Base-by-base conservation (phyloP, 2,329 filamentous ascomycete species). In the Pseudogymnoascus sp. region DNA sequence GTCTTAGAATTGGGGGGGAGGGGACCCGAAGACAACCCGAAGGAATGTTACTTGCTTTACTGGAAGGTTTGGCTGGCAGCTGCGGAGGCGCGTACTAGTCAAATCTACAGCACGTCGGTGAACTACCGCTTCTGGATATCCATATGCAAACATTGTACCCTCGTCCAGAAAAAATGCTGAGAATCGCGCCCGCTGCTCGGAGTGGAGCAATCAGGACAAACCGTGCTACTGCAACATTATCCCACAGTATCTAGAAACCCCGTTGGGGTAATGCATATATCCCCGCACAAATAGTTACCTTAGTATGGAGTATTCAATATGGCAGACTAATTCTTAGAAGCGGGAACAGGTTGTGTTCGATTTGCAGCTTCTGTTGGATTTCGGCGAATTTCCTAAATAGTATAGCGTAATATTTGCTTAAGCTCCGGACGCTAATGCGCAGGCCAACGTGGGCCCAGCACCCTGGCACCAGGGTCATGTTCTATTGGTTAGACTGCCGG, bases 381-480 rank as follows among this genome's bases (percentile, higher is more conserved):
- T 27, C 48, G 48, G 48, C 48, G 48, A 55, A 55, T 55, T 33
- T 55, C 48, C 48, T 55, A 55, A 31, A 33, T 12, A 17, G 48
- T 12, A 17, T 55, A 55, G 48, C 29, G 2, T 17, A 33, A 17
- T 55, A 12, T 55, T 55, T 55, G 17, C 27, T 55, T 17, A 12
- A 55, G 48, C 48, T 15, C n/a, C 27, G n/a, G 48, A 33, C 48
- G n/a, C 48, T 55, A 51, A 31, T 31, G 27, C n/a, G n/a, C 27
- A 33, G 48, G 5, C 17, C 48, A 55, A 12, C 4, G 48, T 17
- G n/a, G 48, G 29, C n/a, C 15, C n/a, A 1, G 15, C 15, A 33
- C 29, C 27, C 48, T 17, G 5, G 48, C 1, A 5, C 6, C n/a
- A 33, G 48, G 27, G 9, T 33, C 27, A 17, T 55, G 27, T 33